Evolutionary conservation across 176 grass and related monocot species (phyloP).

Genomic region (Oropetium thomaeum): DNA sequence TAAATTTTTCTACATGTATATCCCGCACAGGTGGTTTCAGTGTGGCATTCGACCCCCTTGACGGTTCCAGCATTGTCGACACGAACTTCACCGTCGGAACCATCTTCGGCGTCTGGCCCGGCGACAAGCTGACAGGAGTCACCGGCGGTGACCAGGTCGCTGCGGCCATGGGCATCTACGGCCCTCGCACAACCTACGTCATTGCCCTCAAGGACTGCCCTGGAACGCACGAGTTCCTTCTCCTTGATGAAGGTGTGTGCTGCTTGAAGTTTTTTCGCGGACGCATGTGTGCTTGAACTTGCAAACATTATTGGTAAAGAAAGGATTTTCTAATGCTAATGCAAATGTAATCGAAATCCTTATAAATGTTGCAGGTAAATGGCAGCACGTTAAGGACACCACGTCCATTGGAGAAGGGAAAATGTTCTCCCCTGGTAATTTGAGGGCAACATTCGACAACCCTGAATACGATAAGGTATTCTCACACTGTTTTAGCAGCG

Average conservation of each 20-base stretch:
- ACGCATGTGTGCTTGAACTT: neutral
- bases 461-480: slow-evolving; percentile 79
- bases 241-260: slow-evolving; percentile 89
- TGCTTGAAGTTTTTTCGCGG: no score
- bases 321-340: neutral
- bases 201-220: slow-evolving; percentile 90
- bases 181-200: slow-evolving; percentile 86
- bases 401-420: slow-evolving; percentile 85
- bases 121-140: slow-evolving; percentile 83
- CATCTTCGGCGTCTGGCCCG: slow-evolving; percentile 96
- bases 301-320: no score
- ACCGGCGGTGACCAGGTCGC: slow-evolving; percentile 82
- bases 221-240: slow-evolving; percentile 94
- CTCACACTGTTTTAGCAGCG: neutral
- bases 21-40: slow-evolving; percentile 82
- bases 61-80: slow-evolving; percentile 95
- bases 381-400: slow-evolving; percentile 98
- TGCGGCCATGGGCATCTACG: slow-evolving; percentile 95
- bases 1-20: neutral
- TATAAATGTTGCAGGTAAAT: slow-evolving; percentile 62
- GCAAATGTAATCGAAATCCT: neutral
- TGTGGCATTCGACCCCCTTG: slow-evolving; percentile 90
- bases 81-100: slow-evolving; percentile 97
- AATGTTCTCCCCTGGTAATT: slow-evolving; percentile 95
- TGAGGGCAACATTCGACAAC: slow-evolving; percentile 92